Conservation (phyloP, 768 basidiomycete genomes). For the Pisolithus marmoratus region DNA sequence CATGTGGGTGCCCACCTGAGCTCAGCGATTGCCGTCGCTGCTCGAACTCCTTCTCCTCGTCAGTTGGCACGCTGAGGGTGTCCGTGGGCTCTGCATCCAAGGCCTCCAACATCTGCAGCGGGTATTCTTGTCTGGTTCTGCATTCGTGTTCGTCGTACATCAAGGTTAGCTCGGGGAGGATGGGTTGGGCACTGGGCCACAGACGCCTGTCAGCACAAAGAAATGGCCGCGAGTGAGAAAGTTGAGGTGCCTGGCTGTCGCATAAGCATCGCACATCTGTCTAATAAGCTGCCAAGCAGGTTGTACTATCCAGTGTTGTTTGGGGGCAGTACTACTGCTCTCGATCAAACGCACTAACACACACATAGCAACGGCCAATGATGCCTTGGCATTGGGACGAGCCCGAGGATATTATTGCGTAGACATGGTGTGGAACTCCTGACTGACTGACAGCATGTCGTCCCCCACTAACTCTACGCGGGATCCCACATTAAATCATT, state of each 20-base stretch:
- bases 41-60: constrained; percentile 21
- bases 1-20: constrained; percentile 13
- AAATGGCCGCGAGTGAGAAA: constrained; percentile 8
- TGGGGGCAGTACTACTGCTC: no score
- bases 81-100: constrained; percentile 6
- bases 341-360: neutral
- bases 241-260: constrained; percentile 1
- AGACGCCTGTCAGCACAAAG: neutral
- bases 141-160: constrained; percentile 16
- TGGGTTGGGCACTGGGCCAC: constrained; percentile 4
- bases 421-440: no score
- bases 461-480: no score
- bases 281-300: no score
- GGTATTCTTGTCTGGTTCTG: constrained; percentile 8
- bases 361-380: neutral
- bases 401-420: neutral
- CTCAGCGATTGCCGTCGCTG: constrained; percentile 9
- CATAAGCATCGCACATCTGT: neutral
- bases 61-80: constrained; percentile 9
- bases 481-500: constrained; percentile 70
- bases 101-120: constrained; percentile 11
- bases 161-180: neutral
- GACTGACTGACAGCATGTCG: no score
- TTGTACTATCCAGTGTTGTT: no score
- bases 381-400: neutral